phyloP scores from a whole-genome alignment of 352 stramenopile species.

The Peronospora farinosa region DNA sequence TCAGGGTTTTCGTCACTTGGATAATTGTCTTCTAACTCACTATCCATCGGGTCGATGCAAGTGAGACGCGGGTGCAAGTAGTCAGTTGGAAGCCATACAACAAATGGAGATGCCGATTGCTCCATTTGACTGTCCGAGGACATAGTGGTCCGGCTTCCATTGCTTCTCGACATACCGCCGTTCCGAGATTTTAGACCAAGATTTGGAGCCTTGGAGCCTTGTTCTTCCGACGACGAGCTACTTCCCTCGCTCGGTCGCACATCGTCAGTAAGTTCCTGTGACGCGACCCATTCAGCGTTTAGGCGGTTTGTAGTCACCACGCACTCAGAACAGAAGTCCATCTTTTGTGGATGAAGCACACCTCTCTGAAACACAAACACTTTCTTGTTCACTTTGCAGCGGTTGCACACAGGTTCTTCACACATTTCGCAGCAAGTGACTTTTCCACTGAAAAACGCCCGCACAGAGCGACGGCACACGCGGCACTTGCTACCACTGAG shows the following conservation, averaged over 20 bases:
- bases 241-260: slow-evolving; percentile 17
- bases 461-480: slow-evolving; percentile 21
- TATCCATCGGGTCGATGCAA: slow-evolving; percentile 14
- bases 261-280: slow-evolving; percentile 38
- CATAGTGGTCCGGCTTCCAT: slow-evolving; percentile 38
- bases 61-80: slow-evolving; percentile 21
- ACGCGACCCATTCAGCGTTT: slow-evolving; percentile 46
- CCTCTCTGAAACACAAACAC: slow-evolving; percentile 38
- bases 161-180: slow-evolving; percentile 23
- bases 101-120: slow-evolving; percentile 12
- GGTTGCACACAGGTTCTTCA: slow-evolving; percentile 32
- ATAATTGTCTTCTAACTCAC: slow-evolving; percentile 18
- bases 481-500: slow-evolving; percentile 12
- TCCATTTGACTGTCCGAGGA: slow-evolving; percentile 25
- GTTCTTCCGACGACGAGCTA: slow-evolving; percentile 17
- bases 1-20: slow-evolving; percentile 4
- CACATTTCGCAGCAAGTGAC: slow-evolving; percentile 32
- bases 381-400: slow-evolving; percentile 43
- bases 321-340: slow-evolving; percentile 61
- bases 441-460: slow-evolving; percentile 24
- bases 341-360: slow-evolving; percentile 54
- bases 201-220: slow-evolving; percentile 13
- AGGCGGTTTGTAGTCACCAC: slow-evolving; percentile 36
- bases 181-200: slow-evolving; percentile 16
- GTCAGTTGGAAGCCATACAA: slow-evolving; percentile 29